These are phyloP conservation scores for Trametes maxima DNA, from an alignment of 768 basidiomycete species.

Conservation along the genomic window DNA sequence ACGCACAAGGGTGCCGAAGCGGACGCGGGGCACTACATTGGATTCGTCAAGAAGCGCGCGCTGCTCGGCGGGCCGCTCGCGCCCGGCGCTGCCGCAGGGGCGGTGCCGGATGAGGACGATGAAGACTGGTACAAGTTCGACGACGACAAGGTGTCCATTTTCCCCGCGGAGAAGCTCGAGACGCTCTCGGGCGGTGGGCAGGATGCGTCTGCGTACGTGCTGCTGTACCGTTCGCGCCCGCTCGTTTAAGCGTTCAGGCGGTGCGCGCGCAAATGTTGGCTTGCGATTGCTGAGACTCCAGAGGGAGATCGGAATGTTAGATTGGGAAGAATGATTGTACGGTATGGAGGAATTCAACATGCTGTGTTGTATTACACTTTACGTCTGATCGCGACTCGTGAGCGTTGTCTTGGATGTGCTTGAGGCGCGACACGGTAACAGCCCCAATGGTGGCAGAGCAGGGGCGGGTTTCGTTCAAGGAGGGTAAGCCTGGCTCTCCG, in stretches of 20 bases:
- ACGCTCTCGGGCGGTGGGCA: slow-evolving; percentile 91
- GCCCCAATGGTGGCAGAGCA: too few relatives aligned
- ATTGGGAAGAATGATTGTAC: background rate
- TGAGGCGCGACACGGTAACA: too few relatives aligned
- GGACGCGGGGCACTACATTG: slow-evolving; percentile 95
- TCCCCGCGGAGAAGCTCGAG: slow-evolving; percentile 81
- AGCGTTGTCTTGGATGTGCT: background rate
- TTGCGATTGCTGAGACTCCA: background rate
- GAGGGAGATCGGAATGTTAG: too few relatives aligned
- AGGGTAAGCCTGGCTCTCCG: background rate
- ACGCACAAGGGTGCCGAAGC: slow-evolving; percentile 97
- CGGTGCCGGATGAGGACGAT: slow-evolving; percentile 53
- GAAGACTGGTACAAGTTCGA: slow-evolving; percentile 97
- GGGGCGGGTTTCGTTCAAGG: too few relatives aligned
- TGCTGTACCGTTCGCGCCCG: slow-evolving; percentile 76
- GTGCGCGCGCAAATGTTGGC: too few relatives aligned
- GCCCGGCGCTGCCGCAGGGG: background rate
- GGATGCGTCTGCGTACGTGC: slow-evolving; percentile 87
- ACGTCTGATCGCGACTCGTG: too few relatives aligned
- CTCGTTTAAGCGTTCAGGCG: slow-evolving; percentile 8
- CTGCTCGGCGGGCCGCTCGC: slow-evolving; percentile 42
- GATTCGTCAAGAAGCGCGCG: slow-evolving; percentile 79
- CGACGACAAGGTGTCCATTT: slow-evolving; percentile 89
- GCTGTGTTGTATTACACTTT: too few relatives aligned
- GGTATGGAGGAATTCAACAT: background rate